Evolutionary conservation across 2,329 filamentous ascomycete genomes (phyloP), one percentile per base, ranked within the genome.

Genomic region (Aspergillus fumigatiaffinis): DNA sequence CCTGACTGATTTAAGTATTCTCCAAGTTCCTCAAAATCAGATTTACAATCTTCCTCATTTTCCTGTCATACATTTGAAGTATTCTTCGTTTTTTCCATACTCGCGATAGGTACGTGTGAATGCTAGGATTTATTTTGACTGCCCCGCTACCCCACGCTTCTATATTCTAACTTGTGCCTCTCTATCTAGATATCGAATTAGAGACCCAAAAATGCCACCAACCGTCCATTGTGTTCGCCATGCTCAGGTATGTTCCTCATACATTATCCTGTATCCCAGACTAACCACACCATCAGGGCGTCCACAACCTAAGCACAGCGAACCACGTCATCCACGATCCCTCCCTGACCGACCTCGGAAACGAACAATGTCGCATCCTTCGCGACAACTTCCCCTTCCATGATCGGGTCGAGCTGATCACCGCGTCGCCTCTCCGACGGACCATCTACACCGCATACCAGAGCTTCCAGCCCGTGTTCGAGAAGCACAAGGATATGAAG

Each of bases 271-370:
- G n/a, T n/a, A n/a, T n/a, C n/a, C n/a, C n/a, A n/a, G n/a, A n/a
- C n/a, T 29, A 7, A 53, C 61, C 26, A 41, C 50, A 48, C 25
- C n/a, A 23, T 41, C 80, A 91, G 76, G 92, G 91, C 75, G 85
- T 84, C 70, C 92, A 96, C 82, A 96, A 96, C 74, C 83, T 94
- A 68, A 80, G 68, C 61, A 67, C 78, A 26, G 87, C 82, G 60
- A 91, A 92, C 75, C 88, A 92, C 70, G 69, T 77, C 59, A 78
- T 96, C 44, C 86, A 72, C n/a, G 92, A 97, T 69, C 92, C 92
- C 1, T 78, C 84, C 58, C 83, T 96, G 54, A 96, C 92, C 1
- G 79, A 84, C 0, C 80, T 87, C n/a, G 92, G 92, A 65, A 80
- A 87, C 70, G 68, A 85, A 60, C 91, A 97, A 81, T 95, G 91